These are phyloP conservation scores for Codiaeum variegatum DNA, from an alignment of 441 rosid genomes.

Conservation along the genomic window DNA sequence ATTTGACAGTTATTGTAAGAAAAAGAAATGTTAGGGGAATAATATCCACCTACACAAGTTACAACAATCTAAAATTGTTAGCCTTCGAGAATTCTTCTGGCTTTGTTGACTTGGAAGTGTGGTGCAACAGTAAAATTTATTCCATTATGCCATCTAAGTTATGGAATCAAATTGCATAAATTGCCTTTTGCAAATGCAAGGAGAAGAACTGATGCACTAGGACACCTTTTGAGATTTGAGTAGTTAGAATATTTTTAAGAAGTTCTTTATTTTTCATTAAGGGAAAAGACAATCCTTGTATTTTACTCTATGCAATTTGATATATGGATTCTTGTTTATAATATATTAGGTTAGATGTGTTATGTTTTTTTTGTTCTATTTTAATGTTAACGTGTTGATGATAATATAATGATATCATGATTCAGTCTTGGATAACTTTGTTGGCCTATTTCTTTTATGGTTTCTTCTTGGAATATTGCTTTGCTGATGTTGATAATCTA, in stretches of 20 bases:
- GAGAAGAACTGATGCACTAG: not conserved
- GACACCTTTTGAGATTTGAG: not conserved
- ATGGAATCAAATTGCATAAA: not conserved
- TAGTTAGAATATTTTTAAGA: too few relatives aligned
- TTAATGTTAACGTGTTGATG: too few relatives aligned
- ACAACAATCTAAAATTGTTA: not conserved
- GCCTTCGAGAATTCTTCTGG: not conserved
- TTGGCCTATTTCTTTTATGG: too few relatives aligned
- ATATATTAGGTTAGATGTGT: too few relatives aligned
- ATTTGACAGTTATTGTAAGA: not conserved
- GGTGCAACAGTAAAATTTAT: not conserved
- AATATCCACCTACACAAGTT: not conserved
- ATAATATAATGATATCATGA: too few relatives aligned
- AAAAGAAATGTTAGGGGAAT: not conserved
- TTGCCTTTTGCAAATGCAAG: not conserved
- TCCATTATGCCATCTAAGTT: not conserved
- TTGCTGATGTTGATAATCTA: not conserved
- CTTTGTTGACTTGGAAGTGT: not conserved
- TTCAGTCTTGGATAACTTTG: not conserved
- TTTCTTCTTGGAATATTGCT: not conserved
- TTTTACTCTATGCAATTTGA: not conserved
- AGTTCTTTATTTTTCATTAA: too few relatives aligned
- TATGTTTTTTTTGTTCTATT: too few relatives aligned
- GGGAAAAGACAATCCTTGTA: too few relatives aligned
- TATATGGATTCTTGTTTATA: not conserved